Evolutionary conservation across 805 yeast genomes (phyloP), one percentile per base, ranked within the genome.

Genomic region (Suhomyces faveliae): DNA sequence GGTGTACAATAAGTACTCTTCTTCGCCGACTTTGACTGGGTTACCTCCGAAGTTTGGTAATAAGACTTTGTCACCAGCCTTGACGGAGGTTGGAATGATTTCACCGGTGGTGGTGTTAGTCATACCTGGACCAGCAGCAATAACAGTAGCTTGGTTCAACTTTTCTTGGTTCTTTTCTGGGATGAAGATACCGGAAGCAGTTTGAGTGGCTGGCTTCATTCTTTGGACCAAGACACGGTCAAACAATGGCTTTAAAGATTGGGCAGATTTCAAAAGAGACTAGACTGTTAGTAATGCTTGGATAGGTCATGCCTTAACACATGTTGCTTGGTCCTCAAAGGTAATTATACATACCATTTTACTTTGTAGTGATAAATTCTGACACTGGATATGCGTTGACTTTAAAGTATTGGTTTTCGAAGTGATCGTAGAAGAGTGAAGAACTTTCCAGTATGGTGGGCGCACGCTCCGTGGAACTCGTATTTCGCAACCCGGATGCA

Each of bases 191-290:
- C 98, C 98, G 40, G 94, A 84, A 49, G 96, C 87, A 51, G 98
- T 91, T 77, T 90, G 80, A 57, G 92, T 79, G 64, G 88, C 85
- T 51, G 96, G 96, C 79, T 89, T 90, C 65, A 86, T 73, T 72
- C 97, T 87, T 77, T 91, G 97, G 53, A 94, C 97, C 54, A 94
- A 82, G 52, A 94, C 92, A 75, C 99, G 87, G 84, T 94, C 98
- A 59, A 94, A 79, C 59, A 95, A 83, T 55, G 99, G 99, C 57
- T 85, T 84, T 66, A 94, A 85, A 50, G 89, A 80, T 74, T 89
- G 86, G 61, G 89, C 94, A 57, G 88, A 83, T 71, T 88, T 89
- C 66, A 87, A 73, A 56, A 87, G 66, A 43, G 90, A 78, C 74
- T 65, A 38, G 39, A 42, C 41, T 38, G 64, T 47, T 54, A 66